phyloP scores from a whole-genome alignment of 2,329 filamentous ascomycete species.

The Neopestalotiopsis clavispora region DNA sequence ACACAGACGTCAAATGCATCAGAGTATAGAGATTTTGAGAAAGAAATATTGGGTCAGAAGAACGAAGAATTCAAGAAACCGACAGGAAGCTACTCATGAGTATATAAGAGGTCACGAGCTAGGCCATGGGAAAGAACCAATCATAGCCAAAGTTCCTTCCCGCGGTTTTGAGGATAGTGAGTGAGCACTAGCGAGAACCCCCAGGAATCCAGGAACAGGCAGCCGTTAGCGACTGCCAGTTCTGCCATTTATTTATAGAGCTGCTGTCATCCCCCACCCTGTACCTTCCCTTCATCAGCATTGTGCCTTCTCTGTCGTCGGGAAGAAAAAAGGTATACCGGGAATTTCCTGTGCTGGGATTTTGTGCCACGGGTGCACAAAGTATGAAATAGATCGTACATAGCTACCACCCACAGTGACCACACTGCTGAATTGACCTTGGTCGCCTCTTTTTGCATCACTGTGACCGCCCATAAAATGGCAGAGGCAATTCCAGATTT shows the following conservation, averaged over 20 bases:
- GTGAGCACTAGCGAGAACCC: neutral
- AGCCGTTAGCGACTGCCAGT: neutral
- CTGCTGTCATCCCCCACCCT: neutral
- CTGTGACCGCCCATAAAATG: conserved; percentile 4
- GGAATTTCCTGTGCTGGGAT: neutral
- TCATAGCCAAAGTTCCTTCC: conserved; percentile 10
- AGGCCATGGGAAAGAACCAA: neutral
- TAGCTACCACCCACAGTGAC: too few species aligned
- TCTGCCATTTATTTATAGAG: neutral
- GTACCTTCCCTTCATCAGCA: too few species aligned
- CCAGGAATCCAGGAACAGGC: neutral
- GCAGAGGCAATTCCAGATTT: neutral
- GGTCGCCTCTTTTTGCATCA: neutral
- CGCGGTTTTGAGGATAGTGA: neutral
- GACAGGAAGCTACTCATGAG: too few species aligned
- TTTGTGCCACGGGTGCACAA: neutral
- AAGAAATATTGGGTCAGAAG: too few species aligned
- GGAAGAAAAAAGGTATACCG: neutral
- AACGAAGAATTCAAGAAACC: too few species aligned
- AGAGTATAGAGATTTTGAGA: too few species aligned
- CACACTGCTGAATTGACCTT: neutral
- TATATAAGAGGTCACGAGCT: too few species aligned
- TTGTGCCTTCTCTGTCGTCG: neutral
- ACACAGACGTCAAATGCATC: too few species aligned
- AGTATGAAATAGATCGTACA: neutral